Base-by-base conservation (phyloP, 768 basidiomycete genomes). In the Lanmaoa pseudosensibilis region DNA sequence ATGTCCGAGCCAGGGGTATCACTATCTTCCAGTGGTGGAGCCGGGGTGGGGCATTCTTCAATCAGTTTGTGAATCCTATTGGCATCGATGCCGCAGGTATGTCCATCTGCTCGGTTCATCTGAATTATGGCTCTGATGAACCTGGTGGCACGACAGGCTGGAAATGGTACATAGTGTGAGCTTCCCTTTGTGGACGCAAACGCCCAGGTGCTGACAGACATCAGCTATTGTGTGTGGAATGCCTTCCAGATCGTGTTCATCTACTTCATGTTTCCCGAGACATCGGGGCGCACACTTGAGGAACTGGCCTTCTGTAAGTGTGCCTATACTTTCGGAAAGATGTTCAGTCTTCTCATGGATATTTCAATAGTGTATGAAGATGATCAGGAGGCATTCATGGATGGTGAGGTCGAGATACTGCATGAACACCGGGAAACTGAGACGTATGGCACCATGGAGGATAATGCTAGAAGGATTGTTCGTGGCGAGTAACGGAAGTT, bases 21-120 rank as follows among this genome's bases (percentile, higher is more conserved):
- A 73, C 84, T 3, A 67, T 86, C 34, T 84, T 82, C 72, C 83
- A 86, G 59, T 82, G 77, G 75, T 83, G 80, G 69, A 73, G 80
- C 46, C 79, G 84, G 19, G 70, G 74, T 1, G 49, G 50, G 2
- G 39, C 10, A 19, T 60, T 55, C 40, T 1, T 52, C 23, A 25
- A 18, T 18, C 50, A 45, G 9, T 60, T 61, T 3, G 21, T 60
- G 2, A 39, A 61, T 30, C 60, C 60, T 4, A 61, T 61, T 30
- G n/a, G n/a, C n/a, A n/a, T n/a, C n/a, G n/a, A n/a, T n/a, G n/a
- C n/a, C n/a, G n/a, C n/a, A n/a, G n/a, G 59, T 56, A 43, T 3
- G 54, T 39, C 15, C 25, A 27, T 18, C 12, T n/a, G 2, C 27
- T 18, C 5, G 21, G 7, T 21, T 7, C 10, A n/a, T 32, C 38